Evolutionary conservation across 1,284 basidiomycete genomes (phyloP), one percentile per base, ranked within the genome.

Genomic region (Leccinum glutinopallens): DNA sequence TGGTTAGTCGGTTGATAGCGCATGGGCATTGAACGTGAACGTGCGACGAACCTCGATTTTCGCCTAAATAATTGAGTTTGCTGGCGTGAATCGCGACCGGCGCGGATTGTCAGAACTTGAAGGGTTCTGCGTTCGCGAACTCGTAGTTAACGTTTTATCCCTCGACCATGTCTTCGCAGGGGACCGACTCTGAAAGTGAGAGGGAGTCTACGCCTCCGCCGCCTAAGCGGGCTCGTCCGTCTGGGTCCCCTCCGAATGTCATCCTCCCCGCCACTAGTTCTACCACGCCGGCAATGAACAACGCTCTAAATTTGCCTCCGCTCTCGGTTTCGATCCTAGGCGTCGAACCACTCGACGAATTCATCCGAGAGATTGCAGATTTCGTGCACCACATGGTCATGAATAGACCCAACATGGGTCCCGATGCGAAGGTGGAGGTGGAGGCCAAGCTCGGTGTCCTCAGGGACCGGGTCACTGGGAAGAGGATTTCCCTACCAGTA

Each of bases 361-460:
- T 98, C 75, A 94, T 96, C 66, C 87, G 86, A 72, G 90, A 93
- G 71, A 85, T 99, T 57, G 96, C 93, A 29, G 94, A 98, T 76
- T 99, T 95, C 79, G 82, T 98, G 29, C 86, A 92, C 76, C 86
- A 87, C 71, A 86, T 83, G 79, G 86, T 92, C 68, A 73, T 75
- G 65, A 86, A 79, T 13, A 81, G 83, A 22, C 83, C 85, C 2
- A 81, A 86, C 67, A 68, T 80, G 60, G 78, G 81, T 7, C 67
- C 79, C 2, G 75, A 74, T 55, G 82, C 81, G 29, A 80, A 78
- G 35, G 81, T 90, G 6, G 87, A 97, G 83, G 92, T 98, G 22
- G 97, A 98, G 79, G 95, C 95, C 17, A 98, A 98, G 81, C 83
- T 99, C 58, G 97, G 97, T 1, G 75, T 93, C 13, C 76, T 98